These are phyloP conservation scores for Patellaria atrata DNA, from an alignment of 495 filamentous ascomycete genomes.

Conservation along the genomic window DNA sequence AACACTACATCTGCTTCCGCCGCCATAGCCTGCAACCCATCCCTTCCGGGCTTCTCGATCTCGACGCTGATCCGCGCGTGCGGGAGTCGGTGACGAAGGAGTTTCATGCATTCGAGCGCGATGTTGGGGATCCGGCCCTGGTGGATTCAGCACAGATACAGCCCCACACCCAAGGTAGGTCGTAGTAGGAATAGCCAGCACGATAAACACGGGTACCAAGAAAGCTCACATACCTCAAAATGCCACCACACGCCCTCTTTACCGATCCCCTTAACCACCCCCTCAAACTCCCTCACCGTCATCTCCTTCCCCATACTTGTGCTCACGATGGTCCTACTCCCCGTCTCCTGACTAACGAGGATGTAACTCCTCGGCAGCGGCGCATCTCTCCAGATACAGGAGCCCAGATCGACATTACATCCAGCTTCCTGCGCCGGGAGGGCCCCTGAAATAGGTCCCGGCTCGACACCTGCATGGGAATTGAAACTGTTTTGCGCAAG, in stretches of 20 bases:
- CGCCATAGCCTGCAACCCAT: slow-evolving; percentile 46
- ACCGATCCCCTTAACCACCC: slow-evolving; percentile 22
- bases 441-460: no score
- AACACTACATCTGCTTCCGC: slow-evolving; percentile 52
- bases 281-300: slow-evolving; percentile 41
- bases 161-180: no score
- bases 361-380: slow-evolving; percentile 60
- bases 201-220: slow-evolving; percentile 17
- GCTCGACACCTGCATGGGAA: no score
- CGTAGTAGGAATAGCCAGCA: no score
- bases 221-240: slow-evolving; percentile 64
- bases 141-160: not conserved
- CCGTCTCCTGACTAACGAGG: slow-evolving; percentile 42
- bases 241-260: slow-evolving; percentile 45
- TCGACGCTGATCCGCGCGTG: slow-evolving; percentile 48
- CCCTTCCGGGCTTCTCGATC: slow-evolving; percentile 50
- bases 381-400: slow-evolving; percentile 44
- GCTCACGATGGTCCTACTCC: slow-evolving; percentile 55
- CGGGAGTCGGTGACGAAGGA: slow-evolving; percentile 37
- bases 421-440: no score
- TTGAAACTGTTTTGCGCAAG: no score
- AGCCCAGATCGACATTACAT: slow-evolving; percentile 33
- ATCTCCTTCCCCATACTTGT: slow-evolving; percentile 55
- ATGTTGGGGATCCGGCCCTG: slow-evolving; percentile 54
- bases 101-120: slow-evolving; percentile 44